Base-by-base conservation (phyloP, 2,329 filamentous ascomycete genomes). In the Ascochyta viciae-villosae region DNA sequence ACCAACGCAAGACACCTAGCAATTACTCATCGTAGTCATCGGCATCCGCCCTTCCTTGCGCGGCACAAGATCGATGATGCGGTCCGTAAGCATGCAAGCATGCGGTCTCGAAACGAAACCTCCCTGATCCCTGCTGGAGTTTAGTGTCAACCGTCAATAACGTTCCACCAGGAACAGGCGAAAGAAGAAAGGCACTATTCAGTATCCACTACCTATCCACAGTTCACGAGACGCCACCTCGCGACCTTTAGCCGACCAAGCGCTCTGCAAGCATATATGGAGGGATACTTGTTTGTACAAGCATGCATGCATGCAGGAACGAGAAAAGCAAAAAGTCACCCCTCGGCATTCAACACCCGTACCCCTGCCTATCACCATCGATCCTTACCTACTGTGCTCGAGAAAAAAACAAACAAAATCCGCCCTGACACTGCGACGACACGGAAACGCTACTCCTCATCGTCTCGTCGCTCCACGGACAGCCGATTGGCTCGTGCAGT, bases 61-160 rank as follows among this genome's bases (percentile, higher is more conserved):
- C 24, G 24, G 24, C 29, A 31, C 26, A 35, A n/a, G 40, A 45
- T 45, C 33, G 33, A 12, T 26, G 33, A 50, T 33, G 40, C 3
- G 4, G 16, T 6, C 27, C 10, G 33, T 22, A 19, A 19, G 19
- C 19, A 19, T 19, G 19, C 19, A 19, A 19, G 19, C 19, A 19
- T 19, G 19, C 19, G 19, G 19, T 19, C 19, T 19, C 19, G 3
- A 19, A 16, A 13, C 12, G 29, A 4, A 31, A 15, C 15, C 22
- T 9, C 50, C 50, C 13, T 53, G 50, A 35, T 46, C 50, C 50
- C 26, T 42, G 35, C 50, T 10, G 41, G 29, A 37, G 37, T 37
- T 31, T 13, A 47, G 29, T 31, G 31, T 15, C 31, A 43, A 47
- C 50, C 29, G 35, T 33, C 19, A 9, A 27, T 8, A 39, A 44